Evolutionary conservation across 169 alveolate genomes (phyloP), one percentile per base, ranked within the genome.

Genomic region (Theileria orientalis): DNA sequence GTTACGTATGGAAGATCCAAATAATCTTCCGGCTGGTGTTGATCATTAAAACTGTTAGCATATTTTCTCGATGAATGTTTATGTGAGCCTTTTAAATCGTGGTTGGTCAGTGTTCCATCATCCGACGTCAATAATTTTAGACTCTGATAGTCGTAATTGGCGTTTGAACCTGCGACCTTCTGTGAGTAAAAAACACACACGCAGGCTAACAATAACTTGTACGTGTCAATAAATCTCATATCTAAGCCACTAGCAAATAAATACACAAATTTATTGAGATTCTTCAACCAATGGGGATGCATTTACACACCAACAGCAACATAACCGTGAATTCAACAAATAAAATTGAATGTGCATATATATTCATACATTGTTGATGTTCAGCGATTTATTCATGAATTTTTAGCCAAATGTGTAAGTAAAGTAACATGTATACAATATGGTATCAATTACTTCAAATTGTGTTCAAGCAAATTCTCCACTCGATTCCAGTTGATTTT

Each of bases 401-500:
- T 37, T 7, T 37, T 37, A 9, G 44, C 44, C 9, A 37, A 5
- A 37, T 9, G 16, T 37, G 44, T 37, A 9, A n/a, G n/a, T n/a
- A n/a, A n/a, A n/a, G n/a, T n/a, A n/a, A n/a, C n/a, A n/a, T n/a
- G n/a, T n/a, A n/a, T n/a, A n/a, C n/a, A n/a, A n/a, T n/a, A n/a
- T n/a, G n/a, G n/a, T n/a, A n/a, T n/a, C n/a, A n/a, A n/a, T n/a
- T n/a, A n/a, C n/a, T 49, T 49, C 60, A 49, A 21, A 14, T 13
- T 29, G 19, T 49, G 25, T 25, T 62, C 23, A 25, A 62, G 30
- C 25, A 70, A 16, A 21, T 57, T 35, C 54, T 76, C 86, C 23
- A 47, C 83, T 33, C 75, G 32, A 33, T 68, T 60, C 86, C 86
- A 76, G 68, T 76, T 68, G 33, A 76, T 37, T 40, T 13, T 27